Conservation (phyloP, 2,329 filamentous ascomycete genomes). For the Zelopaecilomyces penicillatus region DNA sequence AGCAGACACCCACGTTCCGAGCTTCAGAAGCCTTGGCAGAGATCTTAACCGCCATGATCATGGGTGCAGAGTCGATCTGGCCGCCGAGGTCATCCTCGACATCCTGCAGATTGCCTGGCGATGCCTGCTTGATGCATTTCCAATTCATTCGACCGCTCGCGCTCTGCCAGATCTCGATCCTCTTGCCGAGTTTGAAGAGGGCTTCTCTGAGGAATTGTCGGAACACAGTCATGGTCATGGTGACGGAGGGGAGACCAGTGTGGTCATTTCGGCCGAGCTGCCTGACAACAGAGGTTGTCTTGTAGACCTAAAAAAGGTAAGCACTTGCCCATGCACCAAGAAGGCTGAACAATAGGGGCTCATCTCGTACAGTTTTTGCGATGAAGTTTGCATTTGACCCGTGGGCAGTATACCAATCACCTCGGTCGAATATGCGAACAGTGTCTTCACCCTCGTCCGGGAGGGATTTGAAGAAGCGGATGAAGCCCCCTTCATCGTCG, state of each 20-base stretch:
- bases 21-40: conserved; percentile 80
- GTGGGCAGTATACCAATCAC: conserved; percentile 94
- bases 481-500: conserved; percentile 95
- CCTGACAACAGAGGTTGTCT: conserved; percentile 90
- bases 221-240: conserved; percentile 90
- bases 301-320: conserved; percentile 63
- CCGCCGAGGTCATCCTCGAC: conserved; percentile 90
- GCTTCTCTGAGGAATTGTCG: conserved; percentile 92
- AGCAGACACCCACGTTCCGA: conserved; percentile 85
- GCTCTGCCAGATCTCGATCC: conserved; percentile 83
- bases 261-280: conserved; percentile 78
- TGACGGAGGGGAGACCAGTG: conserved; percentile 84
- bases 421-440: conserved; percentile 84
- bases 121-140: conserved; percentile 87
- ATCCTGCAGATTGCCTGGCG: conserved; percentile 91
- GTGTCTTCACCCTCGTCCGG: conserved; percentile 63
- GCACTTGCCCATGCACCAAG: not conserved
- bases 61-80: conserved; percentile 80
- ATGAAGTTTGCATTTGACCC: conserved; percentile 79
- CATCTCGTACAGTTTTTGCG: conserved; percentile 55
- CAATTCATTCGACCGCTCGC: conserved; percentile 73
- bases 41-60: conserved; percentile 92
- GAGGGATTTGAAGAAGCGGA: conserved; percentile 89
- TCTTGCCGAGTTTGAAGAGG: conserved; percentile 81
- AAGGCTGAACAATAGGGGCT: not conserved